These are phyloP conservation scores for Nymphaea thermarum DNA, from an alignment of 164 flowering plant species.

Conservation along the genomic window DNA sequence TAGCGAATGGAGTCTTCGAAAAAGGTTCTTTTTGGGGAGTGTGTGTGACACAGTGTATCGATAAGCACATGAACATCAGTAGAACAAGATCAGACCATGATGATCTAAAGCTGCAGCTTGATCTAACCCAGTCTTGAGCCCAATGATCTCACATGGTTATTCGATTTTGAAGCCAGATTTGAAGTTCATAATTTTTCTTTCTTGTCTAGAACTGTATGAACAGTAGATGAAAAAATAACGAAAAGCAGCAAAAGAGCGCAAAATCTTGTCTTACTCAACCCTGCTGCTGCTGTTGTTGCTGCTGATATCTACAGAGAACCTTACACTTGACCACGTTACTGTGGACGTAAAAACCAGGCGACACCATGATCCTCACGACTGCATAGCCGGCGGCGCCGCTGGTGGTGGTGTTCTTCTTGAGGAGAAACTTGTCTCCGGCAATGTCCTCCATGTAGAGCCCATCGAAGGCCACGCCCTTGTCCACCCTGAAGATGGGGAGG, in stretches of 20 bases:
- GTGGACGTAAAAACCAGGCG: conserved; percentile 83
- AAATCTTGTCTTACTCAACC: too few species aligned
- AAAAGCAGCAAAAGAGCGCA: too few species aligned
- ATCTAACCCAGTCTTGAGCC: too few species aligned
- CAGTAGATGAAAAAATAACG: too few species aligned
- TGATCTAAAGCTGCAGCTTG: too few species aligned
- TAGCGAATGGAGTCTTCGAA: neutral
- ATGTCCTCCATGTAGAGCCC: conserved; percentile 82
- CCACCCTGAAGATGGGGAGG: conserved; percentile 64
- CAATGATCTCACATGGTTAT: too few species aligned
- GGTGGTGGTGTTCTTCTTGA: neutral
- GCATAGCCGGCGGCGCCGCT: neutral
- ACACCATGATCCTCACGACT: conserved; percentile 53
- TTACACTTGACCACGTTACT: conserved; percentile 77
- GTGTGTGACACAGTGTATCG: neutral
- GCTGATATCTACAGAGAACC: conserved; percentile 63
- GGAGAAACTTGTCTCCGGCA: conserved; percentile 44
- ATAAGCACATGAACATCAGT: too few species aligned
- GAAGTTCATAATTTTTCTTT: too few species aligned
- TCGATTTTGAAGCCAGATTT: too few species aligned
- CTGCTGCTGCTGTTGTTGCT: conserved; percentile 1
- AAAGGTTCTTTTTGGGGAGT: neutral
- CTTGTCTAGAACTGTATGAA: too few species aligned
- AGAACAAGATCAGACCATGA: too few species aligned
- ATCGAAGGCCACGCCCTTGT: conserved; percentile 43